Base-by-base conservation (phyloP, 305 asterid species). In the Fraxinus ornus region DNA sequence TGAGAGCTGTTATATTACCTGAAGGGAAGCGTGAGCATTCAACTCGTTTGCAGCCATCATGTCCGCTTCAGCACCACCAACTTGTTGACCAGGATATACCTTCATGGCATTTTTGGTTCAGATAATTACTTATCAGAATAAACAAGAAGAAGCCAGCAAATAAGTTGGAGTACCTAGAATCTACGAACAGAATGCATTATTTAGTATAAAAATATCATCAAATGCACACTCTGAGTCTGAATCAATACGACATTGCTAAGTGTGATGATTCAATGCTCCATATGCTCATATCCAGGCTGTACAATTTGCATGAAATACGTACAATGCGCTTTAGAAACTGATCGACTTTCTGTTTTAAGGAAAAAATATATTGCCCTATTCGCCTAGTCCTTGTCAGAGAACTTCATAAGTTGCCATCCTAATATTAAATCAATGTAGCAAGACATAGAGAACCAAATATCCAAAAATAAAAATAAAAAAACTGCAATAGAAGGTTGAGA, bases 31-130 rank as follows among this genome's bases (percentile, higher is more conserved):
- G 84, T 95, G 99, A 73, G 97, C 93, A 41, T 89, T 84, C 70
- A 95, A 92, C 92, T 95, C 98, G 88, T 95, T 95, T 15, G 99
- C 93, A 85, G 99, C 99, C 98, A 95, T 93, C 89, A 87, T 77
- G 82, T 95, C 99, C 44, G 99, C 93, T 86, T 94, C 98, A 35
- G 47, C 35, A 62, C 99, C 98, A 70, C 98, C 99, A 86, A 95
- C 92, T 91, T 90, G 96, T 85, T 94, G 88, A 81, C 99, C 98
- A 22, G 98, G 99, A 89, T 95, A 95, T 33, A 95, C 99, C 98
- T 95, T 89, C 91, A 89, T n/a, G 72, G 81, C 39, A 80, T 83
- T 70, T 37, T 71, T 21, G 37, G 47, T 10, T 81, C 80, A 60
- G 62, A 35, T 72, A 55, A 74, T 68, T 28, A 68, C 75, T 12